Evolutionary conservation across 805 yeast genomes (phyloP), one percentile per base, ranked within the genome.

Genomic region (Kuraishia ogatae): DNA sequence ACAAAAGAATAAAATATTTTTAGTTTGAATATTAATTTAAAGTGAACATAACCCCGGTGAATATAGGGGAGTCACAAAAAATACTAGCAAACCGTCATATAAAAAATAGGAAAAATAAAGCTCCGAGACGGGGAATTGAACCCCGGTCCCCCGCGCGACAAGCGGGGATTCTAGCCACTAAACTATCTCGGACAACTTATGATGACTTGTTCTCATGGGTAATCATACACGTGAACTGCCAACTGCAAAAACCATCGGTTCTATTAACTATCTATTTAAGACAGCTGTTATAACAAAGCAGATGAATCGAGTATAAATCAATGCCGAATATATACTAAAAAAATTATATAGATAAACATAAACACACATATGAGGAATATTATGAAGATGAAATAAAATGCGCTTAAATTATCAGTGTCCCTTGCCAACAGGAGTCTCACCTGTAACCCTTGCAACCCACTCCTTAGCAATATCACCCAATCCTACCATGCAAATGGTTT

Each of bases 401-500:
- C 43, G 13, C 43, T 17, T 10, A 35, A 35, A 35, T 35, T 35
- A 35, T 59, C 60, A 68, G 56, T 69, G 72, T 46, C 72, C 72
- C 23, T 62, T 63, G 21, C 69, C 80, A 50, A 62, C 75, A 50
- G 87, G 86, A 50, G 61, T 66, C 60, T 83, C 82, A 53, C 88
- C 88, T 4, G 89, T 83, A 57, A 84, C 55, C 56, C 71, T 77
- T 35, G 78, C 89, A 53, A 86, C 86, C 55, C 77, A 76, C 55
- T 85, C 90, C 69, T 83, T 86, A 39, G 91, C 91, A 72, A 91
- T 89, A 67, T 94, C 99, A 70, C 98, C 99, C 62, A 94, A 83
- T 13, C 97, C 97, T 57, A 93, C 98, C 98, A 93, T 93, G 71
- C 96, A 93, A 50, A 93, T 90, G 2, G 98, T 93, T 77, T 94